Evolutionary conservation across 2,329 filamentous ascomycete species (phyloP).

Genomic region (Exophiala oligosperma): DNA sequence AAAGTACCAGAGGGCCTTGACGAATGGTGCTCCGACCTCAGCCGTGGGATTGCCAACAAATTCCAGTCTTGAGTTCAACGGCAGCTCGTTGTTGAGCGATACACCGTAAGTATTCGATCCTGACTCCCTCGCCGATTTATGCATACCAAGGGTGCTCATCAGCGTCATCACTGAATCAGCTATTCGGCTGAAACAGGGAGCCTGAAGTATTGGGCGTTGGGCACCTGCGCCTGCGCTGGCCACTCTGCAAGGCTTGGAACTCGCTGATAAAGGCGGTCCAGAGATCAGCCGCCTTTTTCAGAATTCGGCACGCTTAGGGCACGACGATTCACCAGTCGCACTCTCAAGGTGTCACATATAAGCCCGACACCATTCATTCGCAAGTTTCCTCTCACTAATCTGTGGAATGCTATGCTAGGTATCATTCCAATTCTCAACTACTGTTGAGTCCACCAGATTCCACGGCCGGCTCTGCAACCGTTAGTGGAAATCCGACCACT

Average conservation of each 20-base stretch:
- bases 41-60: conserved; percentile 22
- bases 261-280: conserved; percentile 7
- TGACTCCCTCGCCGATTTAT: conserved; percentile 11
- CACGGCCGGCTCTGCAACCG: conserved; percentile 55
- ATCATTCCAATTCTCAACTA: conserved; percentile 41
- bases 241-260: conserved; percentile 9
- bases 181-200: neutral
- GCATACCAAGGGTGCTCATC: conserved; percentile 11
- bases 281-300: conserved; percentile 18
- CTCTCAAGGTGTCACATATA: conserved; percentile 20
- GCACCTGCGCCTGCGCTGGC: conserved; percentile 12
- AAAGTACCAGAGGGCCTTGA: conserved; percentile 17
- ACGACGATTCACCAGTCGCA: conserved; percentile 26
- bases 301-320: conserved; percentile 22
- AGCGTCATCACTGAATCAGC: neutral
- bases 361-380: conserved; percentile 3
- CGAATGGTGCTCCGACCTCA: conserved; percentile 16
- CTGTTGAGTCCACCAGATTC: conserved; percentile 54
- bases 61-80: conserved; percentile 23
- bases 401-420: conserved; percentile 15
- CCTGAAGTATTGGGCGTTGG: conserved; percentile 16
- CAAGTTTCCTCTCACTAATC: conserved; percentile 18
- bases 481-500: conserved; percentile 52
- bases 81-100: conserved; percentile 22
- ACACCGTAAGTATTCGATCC: conserved; percentile 25